Evolutionary conservation across 768 basidiomycete genomes (phyloP).

Genomic region (Multifurca ochricompacta): DNA sequence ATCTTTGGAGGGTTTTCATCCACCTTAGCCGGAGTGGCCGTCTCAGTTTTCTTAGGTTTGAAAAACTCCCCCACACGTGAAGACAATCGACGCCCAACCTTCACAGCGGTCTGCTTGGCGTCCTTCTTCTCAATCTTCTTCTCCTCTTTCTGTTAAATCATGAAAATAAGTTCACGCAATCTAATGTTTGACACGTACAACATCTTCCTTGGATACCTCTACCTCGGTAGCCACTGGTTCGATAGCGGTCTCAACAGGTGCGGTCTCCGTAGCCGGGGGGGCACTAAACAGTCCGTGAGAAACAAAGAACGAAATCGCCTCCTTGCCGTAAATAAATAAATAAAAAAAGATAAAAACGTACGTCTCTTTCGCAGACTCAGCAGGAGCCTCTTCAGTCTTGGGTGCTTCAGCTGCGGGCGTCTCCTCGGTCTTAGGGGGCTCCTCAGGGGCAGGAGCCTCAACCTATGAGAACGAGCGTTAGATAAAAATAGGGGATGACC

Average conservation of each 20-base stretch:
- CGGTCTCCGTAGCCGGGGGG: constrained; percentile 29
- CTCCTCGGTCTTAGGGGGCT: constrained; percentile 31
- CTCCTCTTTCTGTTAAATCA: constrained; percentile 33
- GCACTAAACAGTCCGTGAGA: not conserved
- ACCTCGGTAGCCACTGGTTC: constrained; percentile 30
- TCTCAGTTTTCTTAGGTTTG: constrained; percentile 53
- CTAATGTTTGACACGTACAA: constrained; percentile 31
- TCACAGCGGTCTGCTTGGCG: constrained; percentile 32
- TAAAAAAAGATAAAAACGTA: constrained; percentile 30
- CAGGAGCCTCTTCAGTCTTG: constrained; percentile 36
- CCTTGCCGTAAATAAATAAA: not conserved
- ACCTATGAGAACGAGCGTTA: constrained; percentile 15
- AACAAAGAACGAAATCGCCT: too few species aligned
- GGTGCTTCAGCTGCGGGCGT: constrained; percentile 64
- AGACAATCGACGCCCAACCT: constrained; percentile 78
- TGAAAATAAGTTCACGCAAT: not conserved
- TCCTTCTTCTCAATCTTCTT: constrained; percentile 44
- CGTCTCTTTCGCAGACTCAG: constrained; percentile 55
- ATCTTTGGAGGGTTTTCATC: constrained; percentile 86
- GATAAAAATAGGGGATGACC: not conserved
- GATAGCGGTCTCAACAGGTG: constrained; percentile 27
- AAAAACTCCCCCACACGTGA: constrained; percentile 78
- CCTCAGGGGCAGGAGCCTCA: constrained; percentile 33
- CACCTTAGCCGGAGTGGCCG: constrained; percentile 66
- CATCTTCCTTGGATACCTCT: constrained; percentile 55